Evolutionary conservation across 2,329 filamentous ascomycete genomes (phyloP).

Genomic region (Talaromyces sp.): DNA sequence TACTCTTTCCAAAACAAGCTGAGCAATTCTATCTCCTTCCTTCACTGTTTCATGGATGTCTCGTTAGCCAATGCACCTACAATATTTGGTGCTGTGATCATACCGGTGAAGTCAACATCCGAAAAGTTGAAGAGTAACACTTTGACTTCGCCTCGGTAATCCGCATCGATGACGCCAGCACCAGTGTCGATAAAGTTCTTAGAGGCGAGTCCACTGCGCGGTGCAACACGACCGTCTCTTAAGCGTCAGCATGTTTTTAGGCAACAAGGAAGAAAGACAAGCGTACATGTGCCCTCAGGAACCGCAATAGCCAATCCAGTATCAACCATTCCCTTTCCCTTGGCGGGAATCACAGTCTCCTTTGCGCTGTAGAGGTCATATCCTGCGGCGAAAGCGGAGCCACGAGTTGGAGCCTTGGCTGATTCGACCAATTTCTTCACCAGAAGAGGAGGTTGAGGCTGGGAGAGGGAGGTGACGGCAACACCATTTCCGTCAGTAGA

Average conservation of each 20-base stretch:
- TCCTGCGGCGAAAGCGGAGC: constrained; percentile 83
- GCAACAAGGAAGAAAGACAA: background rate
- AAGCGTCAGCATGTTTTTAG: background rate
- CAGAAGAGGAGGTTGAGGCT: constrained; percentile 64
- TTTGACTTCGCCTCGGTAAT: constrained; percentile 92
- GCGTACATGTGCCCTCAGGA: constrained; percentile 81
- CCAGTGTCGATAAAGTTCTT: constrained; percentile 97
- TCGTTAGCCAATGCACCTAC: background rate
- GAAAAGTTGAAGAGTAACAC: constrained; percentile 91
- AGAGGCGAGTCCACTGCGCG: constrained; percentile 81
- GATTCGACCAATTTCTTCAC: constrained; percentile 83
- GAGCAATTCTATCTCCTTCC: constrained; percentile 85
- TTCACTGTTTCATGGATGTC: constrained; percentile 51
- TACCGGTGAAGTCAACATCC: constrained; percentile 68
- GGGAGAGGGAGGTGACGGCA: constrained; percentile 37
- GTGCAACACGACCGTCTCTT: constrained; percentile 83
- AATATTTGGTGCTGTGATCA: background rate
- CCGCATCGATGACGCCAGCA: constrained; percentile 94
- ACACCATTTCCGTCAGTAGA: constrained; percentile 24
- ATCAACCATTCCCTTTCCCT: constrained; percentile 81
- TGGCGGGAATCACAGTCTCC: constrained; percentile 70
- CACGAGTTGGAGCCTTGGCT: constrained; percentile 80
- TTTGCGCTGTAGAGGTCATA: constrained; percentile 86
- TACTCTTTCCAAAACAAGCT: constrained; percentile 84
- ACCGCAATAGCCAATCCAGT: constrained; percentile 91